These are phyloP conservation scores for Hypoxylon rickii DNA, from an alignment of 495 filamentous ascomycete species.

Conservation along the genomic window DNA sequence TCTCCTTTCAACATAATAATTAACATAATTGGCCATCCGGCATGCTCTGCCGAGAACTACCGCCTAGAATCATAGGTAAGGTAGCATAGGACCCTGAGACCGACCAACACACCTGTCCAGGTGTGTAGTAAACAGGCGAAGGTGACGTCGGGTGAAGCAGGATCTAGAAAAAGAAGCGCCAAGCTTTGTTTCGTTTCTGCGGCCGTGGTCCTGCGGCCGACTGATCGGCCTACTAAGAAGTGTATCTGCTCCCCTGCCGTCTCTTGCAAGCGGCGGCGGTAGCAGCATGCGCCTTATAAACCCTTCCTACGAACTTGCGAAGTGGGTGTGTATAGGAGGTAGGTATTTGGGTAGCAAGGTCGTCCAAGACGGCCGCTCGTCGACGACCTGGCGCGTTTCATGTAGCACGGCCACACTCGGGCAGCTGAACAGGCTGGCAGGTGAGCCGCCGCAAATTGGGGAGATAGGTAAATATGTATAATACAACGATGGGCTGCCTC, in stretches of 20 bases:
- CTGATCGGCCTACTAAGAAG: too few species aligned
- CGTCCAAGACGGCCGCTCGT: constrained; percentile 28
- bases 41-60: constrained; percentile 11
- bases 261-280: too few species aligned
- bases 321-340: too few species aligned
- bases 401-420: constrained; percentile 23
- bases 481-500: constrained; percentile 23
- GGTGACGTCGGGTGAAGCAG: neutral
- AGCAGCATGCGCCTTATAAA: too few species aligned
- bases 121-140: neutral
- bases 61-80: neutral
- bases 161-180: too few species aligned
- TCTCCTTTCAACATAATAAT: neutral
- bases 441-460: constrained; percentile 14
- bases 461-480: too few species aligned
- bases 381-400: constrained; percentile 25
- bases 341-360: too few species aligned
- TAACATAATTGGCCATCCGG: constrained; percentile 12
- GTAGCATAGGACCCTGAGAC: neutral
- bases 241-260: neutral
- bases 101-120: neutral
- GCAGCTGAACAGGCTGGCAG: constrained; percentile 13
- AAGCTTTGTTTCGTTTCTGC: constrained; percentile 30
- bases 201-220: constrained; percentile 23
- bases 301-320: too few species aligned